Evolutionary conservation across 2,329 filamentous ascomycete genomes (phyloP).

Genomic region (Aspergillus terreus): DNA sequence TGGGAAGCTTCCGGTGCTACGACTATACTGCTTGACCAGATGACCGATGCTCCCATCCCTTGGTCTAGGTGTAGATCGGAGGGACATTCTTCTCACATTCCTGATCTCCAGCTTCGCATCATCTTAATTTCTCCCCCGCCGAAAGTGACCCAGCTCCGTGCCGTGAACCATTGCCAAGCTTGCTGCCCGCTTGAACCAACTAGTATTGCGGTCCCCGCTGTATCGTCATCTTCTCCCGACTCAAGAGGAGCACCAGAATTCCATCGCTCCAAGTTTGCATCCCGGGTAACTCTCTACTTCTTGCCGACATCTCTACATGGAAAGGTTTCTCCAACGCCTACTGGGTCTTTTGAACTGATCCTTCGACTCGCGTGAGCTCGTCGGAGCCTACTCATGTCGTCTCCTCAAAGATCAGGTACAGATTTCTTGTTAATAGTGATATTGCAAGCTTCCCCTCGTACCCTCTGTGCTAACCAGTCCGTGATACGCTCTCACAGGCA

Average conservation of each 20-base stretch:
- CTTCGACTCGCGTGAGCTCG: conserved; percentile 11
- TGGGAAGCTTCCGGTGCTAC: background rate
- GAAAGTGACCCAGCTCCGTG: background rate
- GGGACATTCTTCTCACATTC: background rate
- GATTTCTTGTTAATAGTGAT: background rate
- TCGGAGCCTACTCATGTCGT: conserved; percentile 26
- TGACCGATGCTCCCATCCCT: conserved; percentile 3
- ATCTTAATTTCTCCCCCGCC: background rate
- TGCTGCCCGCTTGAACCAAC: conserved; percentile 20
- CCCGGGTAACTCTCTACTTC: background rate
- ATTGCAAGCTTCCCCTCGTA: background rate
- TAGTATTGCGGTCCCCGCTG: conserved; percentile 23
- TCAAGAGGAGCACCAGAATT: background rate
- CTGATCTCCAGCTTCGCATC: background rate
- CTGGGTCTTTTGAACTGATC: conserved; percentile 6
- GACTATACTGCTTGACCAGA: conserved; percentile 1
- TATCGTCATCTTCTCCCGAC: background rate
- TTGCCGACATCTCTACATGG: conserved; percentile 9
- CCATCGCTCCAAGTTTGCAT: background rate
- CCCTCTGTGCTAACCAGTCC: background rate
- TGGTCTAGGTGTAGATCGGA: background rate
- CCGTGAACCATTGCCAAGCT: conserved; percentile 10
- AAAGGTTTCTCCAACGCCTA: conserved; percentile 1
- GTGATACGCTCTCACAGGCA: conserved; percentile 35
- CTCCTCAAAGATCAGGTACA: conserved; percentile 30